phyloP scores from a whole-genome alignment of 179 eudicot genomes.

The Spinacia oleracea region DNA sequence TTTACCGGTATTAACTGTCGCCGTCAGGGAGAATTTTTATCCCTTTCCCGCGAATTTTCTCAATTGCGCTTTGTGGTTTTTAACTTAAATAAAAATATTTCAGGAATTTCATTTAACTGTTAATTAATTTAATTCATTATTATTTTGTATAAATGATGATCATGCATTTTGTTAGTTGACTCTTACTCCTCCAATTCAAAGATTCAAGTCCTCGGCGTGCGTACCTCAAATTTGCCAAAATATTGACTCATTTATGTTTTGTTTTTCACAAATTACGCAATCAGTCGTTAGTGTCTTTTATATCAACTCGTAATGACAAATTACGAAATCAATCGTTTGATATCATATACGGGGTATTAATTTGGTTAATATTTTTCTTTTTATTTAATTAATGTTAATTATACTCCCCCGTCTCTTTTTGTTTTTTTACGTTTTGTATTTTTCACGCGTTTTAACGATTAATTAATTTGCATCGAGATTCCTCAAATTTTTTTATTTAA shows the following conservation, averaged over 20 bases:
- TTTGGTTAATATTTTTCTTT: no score
- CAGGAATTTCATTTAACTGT: neutral
- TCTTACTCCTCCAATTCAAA: neutral
- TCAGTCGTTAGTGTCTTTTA: neutral
- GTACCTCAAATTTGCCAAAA: constrained; percentile 11
- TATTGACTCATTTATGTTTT: constrained; percentile 10
- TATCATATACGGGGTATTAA: no score
- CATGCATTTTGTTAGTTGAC: constrained; percentile 5
- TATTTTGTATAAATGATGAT: no score
- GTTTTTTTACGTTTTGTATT: no score
- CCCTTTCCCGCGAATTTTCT: constrained; percentile 5
- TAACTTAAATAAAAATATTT: neutral
- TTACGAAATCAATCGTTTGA: no score
- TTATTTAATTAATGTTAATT: no score
- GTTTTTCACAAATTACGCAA: neutral
- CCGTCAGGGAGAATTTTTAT: constrained; percentile 13
- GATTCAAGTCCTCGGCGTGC: constrained; percentile 15
- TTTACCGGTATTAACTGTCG: constrained; percentile 28
- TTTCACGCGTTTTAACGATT: no score
- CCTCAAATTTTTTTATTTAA: no score
- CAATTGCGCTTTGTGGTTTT: no score
- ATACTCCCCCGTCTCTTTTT: no score
- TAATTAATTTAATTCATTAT: neutral
- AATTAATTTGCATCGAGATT: no score
- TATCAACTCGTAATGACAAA: no score